A percentile compares a stretch with the other conserved stretches of the same genome.
Evolutionary conservation across 2,329 filamentous ascomycete species (phyloP).

Genomic region (Epichloe uncinata): DNA sequence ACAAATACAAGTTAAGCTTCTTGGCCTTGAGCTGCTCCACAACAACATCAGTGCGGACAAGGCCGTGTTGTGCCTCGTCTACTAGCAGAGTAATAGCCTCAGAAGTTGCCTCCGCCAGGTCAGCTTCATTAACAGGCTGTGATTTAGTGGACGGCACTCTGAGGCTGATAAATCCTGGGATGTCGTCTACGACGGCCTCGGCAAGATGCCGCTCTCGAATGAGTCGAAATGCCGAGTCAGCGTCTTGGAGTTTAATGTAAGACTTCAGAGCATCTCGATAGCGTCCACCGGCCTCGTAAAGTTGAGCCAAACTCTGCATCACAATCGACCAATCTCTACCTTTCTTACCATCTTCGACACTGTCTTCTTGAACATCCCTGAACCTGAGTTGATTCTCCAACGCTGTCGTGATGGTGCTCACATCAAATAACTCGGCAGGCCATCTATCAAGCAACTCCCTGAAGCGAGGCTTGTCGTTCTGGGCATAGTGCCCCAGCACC

Average conservation of each 20-base stretch:
- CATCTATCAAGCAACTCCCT: constrained; percentile 69
- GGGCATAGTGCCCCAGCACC: constrained; percentile 78
- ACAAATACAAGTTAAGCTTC: constrained; percentile 62
- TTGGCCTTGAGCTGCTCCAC: constrained; percentile 62
- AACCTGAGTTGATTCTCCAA: constrained; percentile 74
- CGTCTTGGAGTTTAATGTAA: constrained; percentile 85
- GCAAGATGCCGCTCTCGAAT: constrained; percentile 85
- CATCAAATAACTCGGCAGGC: constrained; percentile 74
- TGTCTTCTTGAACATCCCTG: constrained; percentile 61
- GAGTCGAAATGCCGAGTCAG: constrained; percentile 73
- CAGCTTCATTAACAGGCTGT: constrained; percentile 48
- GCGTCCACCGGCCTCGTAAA: constrained; percentile 71
- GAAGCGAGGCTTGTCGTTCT: constrained; percentile 60
- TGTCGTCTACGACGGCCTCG: constrained; percentile 78
- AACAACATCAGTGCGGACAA: constrained; percentile 65
- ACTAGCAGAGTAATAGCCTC: constrained; percentile 82
- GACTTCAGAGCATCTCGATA: constrained; percentile 75
- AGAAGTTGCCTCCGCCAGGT: constrained; percentile 66
- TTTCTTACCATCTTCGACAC: constrained; percentile 56
- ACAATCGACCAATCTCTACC: constrained; percentile 80
- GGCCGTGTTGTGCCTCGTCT: constrained; percentile 79
- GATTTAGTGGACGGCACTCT: constrained; percentile 64
- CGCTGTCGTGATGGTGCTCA: constrained; percentile 59
- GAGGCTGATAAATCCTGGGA: constrained; percentile 75
- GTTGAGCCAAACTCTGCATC: constrained; percentile 70